Evolutionary conservation across 164 flowering plant genomes (phyloP), one percentile per base, ranked within the genome.

Genomic region (Liquidambar formosana): DNA sequence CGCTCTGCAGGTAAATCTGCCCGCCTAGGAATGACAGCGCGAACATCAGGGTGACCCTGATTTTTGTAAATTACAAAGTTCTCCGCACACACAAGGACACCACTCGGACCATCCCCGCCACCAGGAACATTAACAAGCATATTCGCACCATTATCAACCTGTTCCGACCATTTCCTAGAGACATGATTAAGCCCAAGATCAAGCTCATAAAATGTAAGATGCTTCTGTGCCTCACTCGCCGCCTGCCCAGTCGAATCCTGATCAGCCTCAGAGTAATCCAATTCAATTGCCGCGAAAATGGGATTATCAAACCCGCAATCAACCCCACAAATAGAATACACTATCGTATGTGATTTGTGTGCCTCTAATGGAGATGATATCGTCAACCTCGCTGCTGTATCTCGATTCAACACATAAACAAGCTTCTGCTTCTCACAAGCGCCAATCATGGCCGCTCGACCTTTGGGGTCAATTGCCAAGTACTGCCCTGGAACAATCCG

Each of bases 281-380:
- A 78, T 88, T 95, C 98, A 75, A 95, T 95, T 0, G 97, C 94
- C 8, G 99, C 99, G 72, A 95, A 95, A 19, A 95, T 84, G 0
- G 98, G 99, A 64, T 95, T 95, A 74, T 95, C 98, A 73, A 95
- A 95, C 28, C 99, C 98, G 63, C 98, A 93, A 75, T 95, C 99
- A 44, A 95, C 94, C 65, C 97, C 99, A 64, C 87, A 75, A 53
- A 93, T 83, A 0, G 94, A 91, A 68, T 89, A 93, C 14, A 78
- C 85, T 49, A 93, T 75, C 0, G 97, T 91, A 71, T 95, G 98
- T 3, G 93, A 88, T 77, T 95, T 93, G 71, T 95, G 97, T 11
- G 98, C 99, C 71, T 95, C 99, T 27, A 95, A 77, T 0, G 99
- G 99, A 0, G 97, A 91, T 0, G 97, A 93, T 52, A 95, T 95